phyloP scores from a whole-genome alignment of 768 basidiomycete genomes.

The Boletus barrowsii region DNA sequence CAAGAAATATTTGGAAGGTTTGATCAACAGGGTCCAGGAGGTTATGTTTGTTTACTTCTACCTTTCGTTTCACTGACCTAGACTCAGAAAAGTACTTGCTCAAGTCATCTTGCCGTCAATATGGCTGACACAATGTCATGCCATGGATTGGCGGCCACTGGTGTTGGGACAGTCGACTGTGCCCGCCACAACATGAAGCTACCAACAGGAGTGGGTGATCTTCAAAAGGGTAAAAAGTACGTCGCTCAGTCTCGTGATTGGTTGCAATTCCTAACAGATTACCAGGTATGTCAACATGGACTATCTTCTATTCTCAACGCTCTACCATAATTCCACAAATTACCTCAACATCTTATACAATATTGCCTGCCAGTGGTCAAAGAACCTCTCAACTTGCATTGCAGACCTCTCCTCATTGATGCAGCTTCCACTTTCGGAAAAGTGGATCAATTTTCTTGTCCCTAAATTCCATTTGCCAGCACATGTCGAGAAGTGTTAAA shows the following conservation, averaged over 20 bases:
- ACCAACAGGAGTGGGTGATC: constrained; percentile 9
- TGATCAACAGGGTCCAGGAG: too few relatives aligned
- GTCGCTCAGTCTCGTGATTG: background rate
- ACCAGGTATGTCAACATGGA: constrained; percentile 20
- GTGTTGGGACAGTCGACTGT: constrained; percentile 30
- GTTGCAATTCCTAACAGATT: background rate
- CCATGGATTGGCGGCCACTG: constrained; percentile 24
- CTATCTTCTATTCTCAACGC: constrained; percentile 7
- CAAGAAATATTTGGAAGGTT: too few relatives aligned
- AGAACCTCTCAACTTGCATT: constrained; percentile 2
- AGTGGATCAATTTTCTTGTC: background rate
- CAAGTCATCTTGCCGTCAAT: background rate
- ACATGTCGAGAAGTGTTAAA: background rate
- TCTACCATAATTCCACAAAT: too few relatives aligned
- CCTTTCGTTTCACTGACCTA: too few relatives aligned
- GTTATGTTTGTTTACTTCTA: too few relatives aligned
- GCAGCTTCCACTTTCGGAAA: background rate
- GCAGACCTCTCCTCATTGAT: background rate
- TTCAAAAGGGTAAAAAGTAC: constrained; percentile 21
- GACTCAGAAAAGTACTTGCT: constrained; percentile 6
- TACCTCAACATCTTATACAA: constrained; percentile 12
- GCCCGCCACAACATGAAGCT: constrained; percentile 18
- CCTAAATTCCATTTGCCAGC: background rate
- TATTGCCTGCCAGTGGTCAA: background rate
- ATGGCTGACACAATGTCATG: constrained; percentile 4